A percentile compares a stretch with the other conserved stretches of the same genome.
Evolutionary conservation across 345 rosid species (phyloP).

Genomic region (Bruguiera parviflora): DNA sequence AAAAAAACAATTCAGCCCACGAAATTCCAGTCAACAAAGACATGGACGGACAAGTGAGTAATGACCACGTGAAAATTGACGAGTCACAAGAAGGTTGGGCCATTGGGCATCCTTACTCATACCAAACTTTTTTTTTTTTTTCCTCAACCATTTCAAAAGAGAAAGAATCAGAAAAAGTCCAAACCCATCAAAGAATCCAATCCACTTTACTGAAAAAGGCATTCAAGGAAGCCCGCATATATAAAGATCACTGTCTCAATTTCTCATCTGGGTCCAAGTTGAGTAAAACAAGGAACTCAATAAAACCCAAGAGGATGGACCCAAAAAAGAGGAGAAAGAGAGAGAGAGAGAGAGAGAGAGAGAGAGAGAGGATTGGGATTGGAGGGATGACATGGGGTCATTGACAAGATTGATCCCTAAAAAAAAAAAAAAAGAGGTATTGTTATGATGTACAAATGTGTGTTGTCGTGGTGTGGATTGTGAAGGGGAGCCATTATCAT

Average conservation of each 20-base stretch:
- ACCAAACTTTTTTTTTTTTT: not conserved
- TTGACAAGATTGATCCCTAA: constrained; percentile 2
- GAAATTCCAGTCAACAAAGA: not conserved
- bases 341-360: not conserved
- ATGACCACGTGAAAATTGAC: not conserved
- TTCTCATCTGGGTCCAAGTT: not conserved
- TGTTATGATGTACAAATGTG: not conserved
- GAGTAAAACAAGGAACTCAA: not conserved
- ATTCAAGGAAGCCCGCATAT: not conserved
- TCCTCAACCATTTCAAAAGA: not conserved
- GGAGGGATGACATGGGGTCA: not conserved
- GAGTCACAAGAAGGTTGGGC: constrained; percentile 2
- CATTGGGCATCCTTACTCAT: not conserved
- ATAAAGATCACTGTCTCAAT: not conserved
- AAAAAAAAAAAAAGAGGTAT: not conserved
- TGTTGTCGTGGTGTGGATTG: not conserved
- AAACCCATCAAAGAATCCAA: constrained; percentile 1
- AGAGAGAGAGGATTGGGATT: no score
- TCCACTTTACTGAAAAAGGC: not conserved
- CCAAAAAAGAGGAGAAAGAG: not conserved
- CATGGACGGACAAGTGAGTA: constrained; percentile 1
- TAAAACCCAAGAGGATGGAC: not conserved
- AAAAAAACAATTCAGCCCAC: no score
- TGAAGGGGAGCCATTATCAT: not conserved
- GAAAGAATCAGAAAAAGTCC: not conserved